phyloP scores from a whole-genome alignment of 352 stramenopile genomes.

The Globisporangium paddicum region DNA sequence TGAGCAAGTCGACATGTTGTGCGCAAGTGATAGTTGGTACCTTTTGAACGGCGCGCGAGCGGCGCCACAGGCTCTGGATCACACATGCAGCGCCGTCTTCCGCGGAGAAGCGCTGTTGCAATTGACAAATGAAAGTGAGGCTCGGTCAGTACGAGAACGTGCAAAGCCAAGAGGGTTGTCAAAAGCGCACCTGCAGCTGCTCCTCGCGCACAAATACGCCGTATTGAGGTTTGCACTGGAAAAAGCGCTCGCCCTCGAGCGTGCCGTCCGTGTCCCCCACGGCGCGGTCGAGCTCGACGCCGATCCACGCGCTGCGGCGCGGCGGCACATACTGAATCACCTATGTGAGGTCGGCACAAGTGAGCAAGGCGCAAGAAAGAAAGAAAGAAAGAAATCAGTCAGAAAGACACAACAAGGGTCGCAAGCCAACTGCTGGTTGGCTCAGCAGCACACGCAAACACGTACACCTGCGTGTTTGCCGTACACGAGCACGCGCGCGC shows the following conservation, averaged over 20 bases:
- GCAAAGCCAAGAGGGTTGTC: background rate
- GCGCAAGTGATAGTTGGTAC: conserved; percentile 15
- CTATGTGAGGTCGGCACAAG: conserved; percentile 17
- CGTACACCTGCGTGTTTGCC: conserved; percentile 77
- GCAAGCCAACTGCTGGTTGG: background rate
- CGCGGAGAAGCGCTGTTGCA: conserved; percentile 63
- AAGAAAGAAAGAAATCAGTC: background rate
- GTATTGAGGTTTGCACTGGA: conserved; percentile 78
- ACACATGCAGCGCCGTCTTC: conserved; percentile 67
- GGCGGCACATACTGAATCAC: conserved; percentile 62
- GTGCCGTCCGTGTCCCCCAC: conserved; percentile 75
- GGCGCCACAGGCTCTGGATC: conserved; percentile 74
- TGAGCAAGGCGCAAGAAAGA: background rate
- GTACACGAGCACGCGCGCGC: conserved; percentile 64
- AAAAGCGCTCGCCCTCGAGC: conserved; percentile 67
- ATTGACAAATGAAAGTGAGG: background rate
- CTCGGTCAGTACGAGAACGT: background rate
- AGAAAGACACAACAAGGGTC: background rate
- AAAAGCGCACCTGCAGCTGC: conserved; percentile 44
- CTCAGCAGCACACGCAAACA: background rate
- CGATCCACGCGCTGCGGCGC: conserved; percentile 50
- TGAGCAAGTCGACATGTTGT: background rate
- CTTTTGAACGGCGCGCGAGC: conserved; percentile 68
- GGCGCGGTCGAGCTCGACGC: conserved; percentile 82
- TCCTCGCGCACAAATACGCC: conserved; percentile 84